phyloP scores from a whole-genome alignment of 352 stramenopile species.

The Thraustochytrium striatum region DNA sequence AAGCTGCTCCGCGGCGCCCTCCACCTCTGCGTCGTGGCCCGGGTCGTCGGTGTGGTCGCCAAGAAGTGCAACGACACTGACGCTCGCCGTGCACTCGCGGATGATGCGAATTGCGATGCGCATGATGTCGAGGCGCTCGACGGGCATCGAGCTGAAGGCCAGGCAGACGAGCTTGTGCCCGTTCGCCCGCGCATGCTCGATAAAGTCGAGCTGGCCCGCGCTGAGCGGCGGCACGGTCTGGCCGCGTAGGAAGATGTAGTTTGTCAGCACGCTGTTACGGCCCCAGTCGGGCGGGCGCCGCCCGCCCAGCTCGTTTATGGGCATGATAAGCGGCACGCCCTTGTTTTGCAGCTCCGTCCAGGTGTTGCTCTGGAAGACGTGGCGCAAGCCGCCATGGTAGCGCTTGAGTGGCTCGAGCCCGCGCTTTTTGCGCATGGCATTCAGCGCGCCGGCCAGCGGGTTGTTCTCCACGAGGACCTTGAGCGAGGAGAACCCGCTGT shows the following conservation, averaged over 20 bases:
- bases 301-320: slow-evolving; percentile 24
- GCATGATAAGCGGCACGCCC: slow-evolving; percentile 46
- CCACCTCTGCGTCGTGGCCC: neutral
- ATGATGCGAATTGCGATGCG: neutral
- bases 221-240: slow-evolving; percentile 22
- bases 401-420: slow-evolving; percentile 1
- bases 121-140: slow-evolving; percentile 20
- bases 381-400: too few relatives aligned
- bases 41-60: slow-evolving; percentile 27
- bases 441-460: slow-evolving; percentile 31
- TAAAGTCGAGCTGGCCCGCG: neutral
- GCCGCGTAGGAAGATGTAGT: slow-evolving; percentile 47
- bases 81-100: neutral
- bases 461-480: slow-evolving; percentile 47
- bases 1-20: neutral
- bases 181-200: neutral
- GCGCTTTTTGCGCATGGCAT: slow-evolving; percentile 30
- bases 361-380: slow-evolving; percentile 28
- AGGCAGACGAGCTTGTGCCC: slow-evolving; percentile 12
- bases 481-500: slow-evolving; percentile 15
- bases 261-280: slow-evolving; percentile 30
- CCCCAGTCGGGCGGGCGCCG: slow-evolving; percentile 7
- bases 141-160: slow-evolving; percentile 48
- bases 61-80: slow-evolving; percentile 42
- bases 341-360: slow-evolving; percentile 46